Conservation (phyloP, 352 stramenopile genomes). For the Globisporangium nodosum region DNA sequence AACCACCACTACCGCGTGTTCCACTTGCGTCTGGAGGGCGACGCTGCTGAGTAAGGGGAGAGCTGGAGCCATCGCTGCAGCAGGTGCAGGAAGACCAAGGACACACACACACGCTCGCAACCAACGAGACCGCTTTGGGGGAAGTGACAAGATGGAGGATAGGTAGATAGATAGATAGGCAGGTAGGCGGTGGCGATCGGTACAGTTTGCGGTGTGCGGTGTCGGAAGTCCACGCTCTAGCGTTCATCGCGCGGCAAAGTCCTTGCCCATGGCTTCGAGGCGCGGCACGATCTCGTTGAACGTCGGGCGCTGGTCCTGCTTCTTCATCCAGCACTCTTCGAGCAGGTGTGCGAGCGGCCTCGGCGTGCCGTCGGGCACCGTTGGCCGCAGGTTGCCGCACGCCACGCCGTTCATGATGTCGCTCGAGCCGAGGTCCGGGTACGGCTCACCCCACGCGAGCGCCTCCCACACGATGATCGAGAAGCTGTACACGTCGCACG, state of each 20-base stretch:
- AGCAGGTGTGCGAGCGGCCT: slow-evolving; percentile 44
- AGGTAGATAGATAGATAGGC: not conserved
- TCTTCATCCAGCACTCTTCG: slow-evolving; percentile 83
- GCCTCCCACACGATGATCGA: slow-evolving; percentile 89
- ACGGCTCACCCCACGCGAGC: slow-evolving; percentile 74
- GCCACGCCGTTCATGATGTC: slow-evolving; percentile 86
- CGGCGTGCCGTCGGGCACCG: slow-evolving; percentile 62
- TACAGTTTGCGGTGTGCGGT: not conserved
- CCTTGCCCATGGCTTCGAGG: slow-evolving; percentile 75
- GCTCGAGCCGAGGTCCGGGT: slow-evolving; percentile 71
- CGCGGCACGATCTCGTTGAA: slow-evolving; percentile 81
- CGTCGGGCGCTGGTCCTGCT: slow-evolving; percentile 69
- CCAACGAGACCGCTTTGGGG: not conserved
- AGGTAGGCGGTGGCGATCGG: not conserved
- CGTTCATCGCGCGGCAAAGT: slow-evolving; percentile 35
- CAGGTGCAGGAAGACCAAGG: not conserved
- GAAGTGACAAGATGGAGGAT: not conserved
- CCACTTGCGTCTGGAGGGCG: slow-evolving; percentile 20
- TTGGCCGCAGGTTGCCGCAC: slow-evolving; percentile 64
- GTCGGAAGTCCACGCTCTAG: not conserved
- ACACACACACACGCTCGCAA: too few species aligned
- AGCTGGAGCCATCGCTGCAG: too few species aligned
- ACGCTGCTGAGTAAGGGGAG: not conserved
- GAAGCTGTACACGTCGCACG: slow-evolving; percentile 85
- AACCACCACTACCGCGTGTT: slow-evolving; percentile 89